Evolutionary conservation across 257 asterid species (phyloP).

Genomic region (Jaltomata sinuosa): DNA sequence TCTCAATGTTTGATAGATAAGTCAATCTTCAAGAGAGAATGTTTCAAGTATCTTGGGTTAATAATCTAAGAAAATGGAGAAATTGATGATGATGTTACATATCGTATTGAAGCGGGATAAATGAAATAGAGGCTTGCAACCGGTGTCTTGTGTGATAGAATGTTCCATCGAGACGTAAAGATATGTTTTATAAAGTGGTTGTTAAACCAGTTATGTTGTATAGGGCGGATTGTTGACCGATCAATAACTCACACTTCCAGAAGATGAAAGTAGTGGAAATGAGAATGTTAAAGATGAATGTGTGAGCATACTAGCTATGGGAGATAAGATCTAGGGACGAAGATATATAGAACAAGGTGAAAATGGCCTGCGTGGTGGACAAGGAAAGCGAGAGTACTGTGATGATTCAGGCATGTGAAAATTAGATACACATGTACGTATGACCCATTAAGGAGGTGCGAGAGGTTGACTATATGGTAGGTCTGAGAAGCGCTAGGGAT

Average conservation of each 20-base stretch:
- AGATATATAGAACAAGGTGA: neutral
- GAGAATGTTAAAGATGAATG: neutral
- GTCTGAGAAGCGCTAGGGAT: neutral
- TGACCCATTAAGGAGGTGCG: too few species aligned
- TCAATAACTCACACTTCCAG: neutral
- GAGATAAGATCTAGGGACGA: fast-evolving
- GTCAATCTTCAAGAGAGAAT: too few species aligned
- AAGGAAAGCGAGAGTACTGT: neutral
- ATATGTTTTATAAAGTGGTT: too few species aligned
- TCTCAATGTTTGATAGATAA: too few species aligned
- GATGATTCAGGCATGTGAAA: neutral
- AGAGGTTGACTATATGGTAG: neutral
- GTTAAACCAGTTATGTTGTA: too few species aligned
- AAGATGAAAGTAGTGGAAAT: neutral
- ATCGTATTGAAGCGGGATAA: neutral
- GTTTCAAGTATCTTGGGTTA: too few species aligned
- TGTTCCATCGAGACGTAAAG: too few species aligned
- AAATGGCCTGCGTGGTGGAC: neutral
- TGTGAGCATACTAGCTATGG: too few species aligned
- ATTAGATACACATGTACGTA: neutral
- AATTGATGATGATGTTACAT: too few species aligned
- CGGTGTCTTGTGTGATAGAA: neutral
- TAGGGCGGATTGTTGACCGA: too few species aligned
- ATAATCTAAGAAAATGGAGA: too few species aligned
- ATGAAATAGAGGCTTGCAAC: neutral